phyloP scores from a whole-genome alignment of 352 stramenopile genomes.

The Globisporangium canariense region DNA sequence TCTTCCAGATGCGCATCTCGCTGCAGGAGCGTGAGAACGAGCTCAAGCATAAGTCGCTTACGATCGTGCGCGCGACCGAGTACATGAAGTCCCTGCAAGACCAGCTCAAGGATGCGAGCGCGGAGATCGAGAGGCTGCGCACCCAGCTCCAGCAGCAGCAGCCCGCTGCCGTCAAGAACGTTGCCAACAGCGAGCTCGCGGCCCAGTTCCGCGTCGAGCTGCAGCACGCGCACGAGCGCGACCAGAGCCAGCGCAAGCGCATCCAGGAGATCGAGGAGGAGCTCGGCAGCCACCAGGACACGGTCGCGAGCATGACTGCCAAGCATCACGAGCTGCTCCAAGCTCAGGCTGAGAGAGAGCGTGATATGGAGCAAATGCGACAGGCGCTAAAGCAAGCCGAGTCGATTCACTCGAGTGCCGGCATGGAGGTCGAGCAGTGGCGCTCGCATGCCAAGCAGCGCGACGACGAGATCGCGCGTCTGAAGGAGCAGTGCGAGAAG shows the following conservation, averaged over 20 bases:
- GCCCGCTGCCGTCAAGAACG: not conserved
- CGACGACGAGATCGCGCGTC: constrained; percentile 38
- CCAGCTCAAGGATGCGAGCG: constrained; percentile 31
- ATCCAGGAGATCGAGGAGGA: constrained; percentile 35
- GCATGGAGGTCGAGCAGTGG: constrained; percentile 43
- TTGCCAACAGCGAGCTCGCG: constrained; percentile 22
- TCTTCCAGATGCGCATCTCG: constrained; percentile 49
- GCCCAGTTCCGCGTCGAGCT: constrained; percentile 39
- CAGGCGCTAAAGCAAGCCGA: constrained; percentile 43
- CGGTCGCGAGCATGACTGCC: constrained; percentile 18
- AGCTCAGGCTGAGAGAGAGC: constrained; percentile 19
- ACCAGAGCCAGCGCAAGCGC: constrained; percentile 29
- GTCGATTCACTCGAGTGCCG: constrained; percentile 25
- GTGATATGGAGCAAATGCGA: constrained; percentile 33
- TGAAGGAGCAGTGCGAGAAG: constrained; percentile 35
- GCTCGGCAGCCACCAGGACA: constrained; percentile 30
- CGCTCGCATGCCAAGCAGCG: constrained; percentile 35
- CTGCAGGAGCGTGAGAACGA: constrained; percentile 67
- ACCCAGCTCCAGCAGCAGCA: constrained; percentile 17
- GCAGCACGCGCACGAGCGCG: constrained; percentile 26
- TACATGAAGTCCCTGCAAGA: constrained; percentile 53
- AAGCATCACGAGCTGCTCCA: constrained; percentile 42
- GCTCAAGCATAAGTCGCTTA: constrained; percentile 50
- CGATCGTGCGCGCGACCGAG: constrained; percentile 57
- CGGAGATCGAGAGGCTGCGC: constrained; percentile 23